phyloP scores from a whole-genome alignment of 352 stramenopile genomes.

The Globisporangium lucens region DNA sequence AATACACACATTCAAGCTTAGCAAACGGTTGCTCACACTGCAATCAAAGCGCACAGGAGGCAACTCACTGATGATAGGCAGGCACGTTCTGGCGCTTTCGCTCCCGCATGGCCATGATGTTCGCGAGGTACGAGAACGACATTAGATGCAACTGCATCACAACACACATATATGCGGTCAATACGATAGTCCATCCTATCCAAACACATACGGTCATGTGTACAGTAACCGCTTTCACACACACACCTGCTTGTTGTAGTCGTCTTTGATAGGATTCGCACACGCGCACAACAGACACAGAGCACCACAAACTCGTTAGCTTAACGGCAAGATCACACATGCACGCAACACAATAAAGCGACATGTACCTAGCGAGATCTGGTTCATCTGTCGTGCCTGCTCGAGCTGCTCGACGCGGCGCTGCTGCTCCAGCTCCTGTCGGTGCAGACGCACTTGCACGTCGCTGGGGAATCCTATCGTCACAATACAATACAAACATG shows the following conservation, averaged over 20 bases:
- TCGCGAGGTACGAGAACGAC: constrained; percentile 50
- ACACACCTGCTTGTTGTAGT: constrained; percentile 44
- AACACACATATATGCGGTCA: not conserved
- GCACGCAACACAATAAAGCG: not conserved
- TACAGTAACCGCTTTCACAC: not conserved
- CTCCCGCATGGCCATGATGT: constrained; percentile 50
- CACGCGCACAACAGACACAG: not conserved
- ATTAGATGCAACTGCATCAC: constrained; percentile 36
- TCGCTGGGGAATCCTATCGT: constrained; percentile 16
- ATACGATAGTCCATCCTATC: too few species aligned
- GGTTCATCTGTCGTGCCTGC: constrained; percentile 34
- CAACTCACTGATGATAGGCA: constrained; percentile 19
- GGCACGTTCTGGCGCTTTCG: constrained; percentile 30
- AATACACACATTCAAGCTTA: not conserved
- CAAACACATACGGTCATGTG: too few species aligned
- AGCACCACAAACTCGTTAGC: not conserved
- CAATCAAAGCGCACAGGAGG: not conserved
- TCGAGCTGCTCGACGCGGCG: constrained; percentile 38
- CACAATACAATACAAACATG: not conserved
- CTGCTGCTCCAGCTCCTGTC: constrained; percentile 32
- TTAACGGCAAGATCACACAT: not conserved
- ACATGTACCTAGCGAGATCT: constrained; percentile 36
- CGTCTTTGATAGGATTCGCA: constrained; percentile 18
- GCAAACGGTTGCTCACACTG: not conserved
- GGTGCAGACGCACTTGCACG: constrained; percentile 16